A percentile compares a stretch with the other conserved stretches of the same genome.
Evolutionary conservation across 164 flowering plant genomes (phyloP).

Genomic region (Santalum album): DNA sequence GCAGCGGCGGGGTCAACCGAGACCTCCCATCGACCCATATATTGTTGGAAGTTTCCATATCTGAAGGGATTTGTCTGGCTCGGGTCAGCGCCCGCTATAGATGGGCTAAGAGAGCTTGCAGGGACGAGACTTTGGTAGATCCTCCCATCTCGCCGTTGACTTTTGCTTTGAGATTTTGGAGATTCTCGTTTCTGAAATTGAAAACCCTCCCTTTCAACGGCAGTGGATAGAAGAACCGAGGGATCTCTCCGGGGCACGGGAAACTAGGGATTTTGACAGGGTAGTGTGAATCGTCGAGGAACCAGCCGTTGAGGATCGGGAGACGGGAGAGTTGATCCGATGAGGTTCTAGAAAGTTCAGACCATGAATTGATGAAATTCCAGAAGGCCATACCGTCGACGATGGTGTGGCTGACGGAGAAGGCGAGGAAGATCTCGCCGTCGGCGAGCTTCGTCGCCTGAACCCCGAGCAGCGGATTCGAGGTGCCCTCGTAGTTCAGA

Average conservation of each 20-base stretch:
- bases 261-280: slow-evolving; percentile 7
- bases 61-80: neutral
- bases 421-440: slow-evolving; percentile 31
- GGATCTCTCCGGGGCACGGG: neutral
- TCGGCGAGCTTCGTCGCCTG: slow-evolving; percentile 43
- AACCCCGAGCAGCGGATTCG: slow-evolving; percentile 23
- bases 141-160: slow-evolving; percentile 11
- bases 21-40: slow-evolving; percentile 13
- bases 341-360: slow-evolving; percentile 24
- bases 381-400: slow-evolving; percentile 36
- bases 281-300: neutral
- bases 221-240: neutral
- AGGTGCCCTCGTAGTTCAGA: slow-evolving; percentile 20
- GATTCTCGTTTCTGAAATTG: slow-evolving; percentile 16
- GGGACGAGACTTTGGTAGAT: slow-evolving; percentile 18
- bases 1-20: slow-evolving; percentile 24
- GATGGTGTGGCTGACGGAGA: slow-evolving; percentile 26
- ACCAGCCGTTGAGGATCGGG: slow-evolving; percentile 16
- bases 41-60: neutral
- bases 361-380: slow-evolving; percentile 42
- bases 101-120: slow-evolving; percentile 28
- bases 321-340: neutral
- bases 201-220: slow-evolving; percentile 16
- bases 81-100: slow-evolving; percentile 29
- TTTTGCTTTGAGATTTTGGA: slow-evolving; percentile 20